Conservation (phyloP, 805 yeast genomes). For the Yarrowia porcina region DNA sequence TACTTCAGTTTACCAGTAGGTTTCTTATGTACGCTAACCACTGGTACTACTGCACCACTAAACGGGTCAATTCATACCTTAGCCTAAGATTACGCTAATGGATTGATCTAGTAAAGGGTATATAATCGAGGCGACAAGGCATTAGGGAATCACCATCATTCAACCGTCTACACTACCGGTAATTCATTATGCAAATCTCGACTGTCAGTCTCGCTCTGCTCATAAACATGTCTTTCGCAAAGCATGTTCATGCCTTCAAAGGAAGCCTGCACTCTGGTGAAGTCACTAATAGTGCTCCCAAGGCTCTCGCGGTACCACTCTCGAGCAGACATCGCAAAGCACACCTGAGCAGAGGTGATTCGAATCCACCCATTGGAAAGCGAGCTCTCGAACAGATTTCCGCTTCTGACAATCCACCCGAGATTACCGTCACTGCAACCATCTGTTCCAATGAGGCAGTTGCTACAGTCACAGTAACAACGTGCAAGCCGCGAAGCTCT, state of each 20-base stretch:
- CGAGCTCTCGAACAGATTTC: not conserved
- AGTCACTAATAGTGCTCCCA: not conserved
- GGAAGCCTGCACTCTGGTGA: not conserved
- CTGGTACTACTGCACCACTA: too few species aligned
- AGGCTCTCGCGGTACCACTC: too few species aligned
- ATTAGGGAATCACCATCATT: not conserved
- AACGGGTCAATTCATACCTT: too few species aligned
- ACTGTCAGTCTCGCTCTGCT: not conserved
- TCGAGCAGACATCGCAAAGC: not conserved
- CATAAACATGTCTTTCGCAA: not conserved
- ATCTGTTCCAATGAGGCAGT: not conserved
- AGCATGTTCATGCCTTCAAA: not conserved
- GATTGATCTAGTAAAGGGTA: not conserved
- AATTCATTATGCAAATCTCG: not conserved
- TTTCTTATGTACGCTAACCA: too few species aligned
- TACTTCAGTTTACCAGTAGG: too few species aligned
- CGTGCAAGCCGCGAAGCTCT: not conserved
- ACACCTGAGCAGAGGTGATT: not conserved
- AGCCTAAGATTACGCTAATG: not conserved
- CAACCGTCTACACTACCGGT: not conserved
- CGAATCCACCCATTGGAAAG: not conserved
- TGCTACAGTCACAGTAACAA: not conserved
- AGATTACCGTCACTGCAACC: not conserved
- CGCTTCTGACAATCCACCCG: not conserved
- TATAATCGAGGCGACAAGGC: not conserved